Evolutionary conservation across 495 filamentous ascomycete genomes (phyloP), one percentile per base, ranked within the genome.

Genomic region (Mytilinidion resinicola): DNA sequence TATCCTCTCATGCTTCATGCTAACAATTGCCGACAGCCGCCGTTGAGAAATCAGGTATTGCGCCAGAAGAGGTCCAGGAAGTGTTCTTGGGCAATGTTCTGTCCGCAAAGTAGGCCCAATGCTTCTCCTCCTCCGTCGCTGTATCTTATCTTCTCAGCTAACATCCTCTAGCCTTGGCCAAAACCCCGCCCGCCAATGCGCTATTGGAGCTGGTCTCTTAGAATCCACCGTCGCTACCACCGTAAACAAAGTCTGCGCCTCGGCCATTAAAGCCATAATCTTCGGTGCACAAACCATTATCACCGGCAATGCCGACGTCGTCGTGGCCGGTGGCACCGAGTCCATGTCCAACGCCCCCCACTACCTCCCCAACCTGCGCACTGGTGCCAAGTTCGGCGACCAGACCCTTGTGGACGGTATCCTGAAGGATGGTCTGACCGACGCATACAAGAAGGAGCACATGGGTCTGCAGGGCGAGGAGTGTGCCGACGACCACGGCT

Each of bases 271-370:
- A 77, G 90, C 93, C 59, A 85, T 97, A 73, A 92, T 96, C 62
- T 81, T 98, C 55, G 95, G 87, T 51, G 87, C 93, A 25, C 93
- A 97, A 77, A 96, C 90, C 60, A 96, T 98, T 72, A 90, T 96
- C 67, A 95, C 90, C 34, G 91, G 93, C 60, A 93, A 86, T 67
- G 91, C 93, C 61, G 84, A 88, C 51, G 82, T 93, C 61, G 84
- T 97, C 39, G 86, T 98, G 14, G 95, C 89, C 42, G 93, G 92
- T 65, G 93, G 93, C 57, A 82, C 91, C 57, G 93, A 98, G 79
- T 93, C 89, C 75, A 98, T 98, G 93, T 91, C 89, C 61, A 97
- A 96, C 77, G 80, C 84, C 49, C 95, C 95, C n/a, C 91, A 97
- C 76, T 98, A 98, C 77, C 83, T 96, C 44, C 89, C 90, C 44